A percentile compares a stretch with the other conserved stretches of the same genome.
These are phyloP conservation scores for Bolboschoenoplectus hybrid DNA, from an alignment of 202 grass and related monocot species.

Conservation along the genomic window DNA sequence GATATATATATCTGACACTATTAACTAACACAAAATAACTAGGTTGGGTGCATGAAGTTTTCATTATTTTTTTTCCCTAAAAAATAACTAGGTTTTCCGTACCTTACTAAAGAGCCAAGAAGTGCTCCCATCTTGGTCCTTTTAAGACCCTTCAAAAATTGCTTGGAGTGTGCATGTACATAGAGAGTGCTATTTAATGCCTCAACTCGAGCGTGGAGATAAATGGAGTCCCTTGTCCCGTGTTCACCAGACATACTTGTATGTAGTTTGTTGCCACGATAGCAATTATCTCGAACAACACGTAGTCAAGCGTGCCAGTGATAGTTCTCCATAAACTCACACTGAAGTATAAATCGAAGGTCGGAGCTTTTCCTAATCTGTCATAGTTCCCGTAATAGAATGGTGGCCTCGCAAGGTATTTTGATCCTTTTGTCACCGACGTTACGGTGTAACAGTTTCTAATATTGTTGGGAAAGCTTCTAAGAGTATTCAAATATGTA, in stretches of 20 bases:
- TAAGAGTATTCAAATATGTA: not conserved
- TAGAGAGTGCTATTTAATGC: not conserved
- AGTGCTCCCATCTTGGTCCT: not conserved
- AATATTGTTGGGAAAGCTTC: not conserved
- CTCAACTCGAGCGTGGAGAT: slow-evolving; percentile 2
- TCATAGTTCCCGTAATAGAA: slow-evolving; percentile 18
- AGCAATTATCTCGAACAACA: not conserved
- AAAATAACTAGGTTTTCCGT: not conserved
- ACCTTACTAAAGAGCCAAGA: not conserved
- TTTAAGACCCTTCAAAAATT: not conserved
- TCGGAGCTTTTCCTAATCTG: not conserved
- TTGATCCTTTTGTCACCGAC: not conserved
- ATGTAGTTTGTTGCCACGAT: not conserved
- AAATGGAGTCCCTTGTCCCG: not conserved
- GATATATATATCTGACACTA: no score
- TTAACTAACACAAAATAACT: no score
- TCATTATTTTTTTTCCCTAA: no score
- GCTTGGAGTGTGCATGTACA: not conserved
- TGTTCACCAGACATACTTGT: slow-evolving; percentile 13
- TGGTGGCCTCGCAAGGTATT: slow-evolving; percentile 2
- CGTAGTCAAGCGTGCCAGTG: no score
- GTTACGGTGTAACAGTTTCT: slow-evolving; percentile 8
- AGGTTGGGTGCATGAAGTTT: no score
- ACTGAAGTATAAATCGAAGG: not conserved
- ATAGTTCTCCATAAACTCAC: not conserved